Evolutionary conservation across 2,329 filamentous ascomycete species (phyloP).

Genomic region (Paecilomyces sp.): DNA sequence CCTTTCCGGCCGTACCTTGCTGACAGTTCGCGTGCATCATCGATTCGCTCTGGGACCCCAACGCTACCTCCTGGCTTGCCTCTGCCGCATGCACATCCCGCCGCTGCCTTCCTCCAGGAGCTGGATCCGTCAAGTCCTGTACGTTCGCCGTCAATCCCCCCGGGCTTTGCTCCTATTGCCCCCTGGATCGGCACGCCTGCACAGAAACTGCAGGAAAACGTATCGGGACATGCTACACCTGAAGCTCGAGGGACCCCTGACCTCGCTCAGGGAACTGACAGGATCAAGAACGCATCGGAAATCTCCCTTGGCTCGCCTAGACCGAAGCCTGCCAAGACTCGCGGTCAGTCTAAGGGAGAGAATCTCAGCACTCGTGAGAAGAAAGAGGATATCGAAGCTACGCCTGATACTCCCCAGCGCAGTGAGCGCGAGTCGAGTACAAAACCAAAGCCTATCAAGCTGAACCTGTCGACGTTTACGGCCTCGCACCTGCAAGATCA

Average conservation of each 20-base stretch:
- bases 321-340: conserved; percentile 23
- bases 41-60: conserved; percentile 29
- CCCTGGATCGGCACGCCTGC: conserved; percentile 22
- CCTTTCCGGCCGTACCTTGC: conserved; percentile 26
- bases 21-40: conserved; percentile 19
- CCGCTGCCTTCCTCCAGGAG: conserved; percentile 25
- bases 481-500: conserved; percentile 10
- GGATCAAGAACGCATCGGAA: conserved; percentile 25
- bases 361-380: conserved; percentile 9
- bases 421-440: conserved; percentile 5
- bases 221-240: conserved; percentile 21
- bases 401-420: conserved; percentile 3
- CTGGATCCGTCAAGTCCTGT: conserved; percentile 22
- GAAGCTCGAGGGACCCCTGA: conserved; percentile 15
- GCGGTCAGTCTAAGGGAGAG: conserved; percentile 15
- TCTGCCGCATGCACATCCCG: conserved; percentile 33
- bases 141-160: conserved; percentile 11
- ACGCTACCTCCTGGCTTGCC: conserved; percentile 35
- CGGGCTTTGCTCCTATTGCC: conserved; percentile 17
- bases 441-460: conserved; percentile 27
- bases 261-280: conserved; percentile 12
- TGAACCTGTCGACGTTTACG: conserved; percentile 21
- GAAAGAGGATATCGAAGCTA: conserved; percentile 9
- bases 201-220: conserved; percentile 14
- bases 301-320: conserved; percentile 37